Conservation (phyloP, 1,284 basidiomycete genomes). For the Serendipita sp. region DNA sequence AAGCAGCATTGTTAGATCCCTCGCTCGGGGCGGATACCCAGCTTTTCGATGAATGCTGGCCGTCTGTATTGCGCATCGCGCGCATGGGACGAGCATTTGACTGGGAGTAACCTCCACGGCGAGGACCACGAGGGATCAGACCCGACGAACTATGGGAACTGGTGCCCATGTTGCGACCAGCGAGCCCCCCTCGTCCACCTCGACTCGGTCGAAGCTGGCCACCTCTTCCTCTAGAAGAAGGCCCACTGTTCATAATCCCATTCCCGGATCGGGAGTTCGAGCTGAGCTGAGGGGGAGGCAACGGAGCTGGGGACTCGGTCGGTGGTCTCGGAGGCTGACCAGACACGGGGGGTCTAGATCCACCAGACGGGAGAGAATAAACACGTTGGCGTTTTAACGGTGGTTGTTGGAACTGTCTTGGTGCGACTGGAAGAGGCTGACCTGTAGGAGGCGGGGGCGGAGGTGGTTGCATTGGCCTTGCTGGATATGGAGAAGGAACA, state of each 20-base stretch:
- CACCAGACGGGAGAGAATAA: not conserved
- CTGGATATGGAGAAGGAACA: not conserved
- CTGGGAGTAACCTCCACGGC: not conserved
- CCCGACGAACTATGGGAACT: not conserved
- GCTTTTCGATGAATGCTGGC: not conserved
- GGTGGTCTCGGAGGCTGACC: not conserved
- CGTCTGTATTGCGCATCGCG: not conserved
- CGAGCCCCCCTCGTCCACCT: not conserved
- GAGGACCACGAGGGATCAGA: not conserved
- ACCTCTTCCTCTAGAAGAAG: not conserved
- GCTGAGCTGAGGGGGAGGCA: not conserved
- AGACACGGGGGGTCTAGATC: not conserved
- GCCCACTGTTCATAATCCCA: not conserved
- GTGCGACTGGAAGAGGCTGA: not conserved
- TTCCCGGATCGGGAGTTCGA: not conserved
- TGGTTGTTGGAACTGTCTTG: conserved; percentile 1
- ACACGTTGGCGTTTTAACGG: not conserved
- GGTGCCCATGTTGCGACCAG: not conserved
- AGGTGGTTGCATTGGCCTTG: not conserved
- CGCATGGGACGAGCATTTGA: not conserved
- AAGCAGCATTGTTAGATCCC: not conserved
- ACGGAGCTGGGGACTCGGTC: not conserved
- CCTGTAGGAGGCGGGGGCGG: not conserved
- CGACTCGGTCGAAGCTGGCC: not conserved
- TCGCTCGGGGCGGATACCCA: not conserved